A percentile compares a stretch with the other conserved stretches of the same genome.
These are phyloP conservation scores for Naumovozyma baii DNA, from an alignment of 805 yeast species.

Conservation along the genomic window DNA sequence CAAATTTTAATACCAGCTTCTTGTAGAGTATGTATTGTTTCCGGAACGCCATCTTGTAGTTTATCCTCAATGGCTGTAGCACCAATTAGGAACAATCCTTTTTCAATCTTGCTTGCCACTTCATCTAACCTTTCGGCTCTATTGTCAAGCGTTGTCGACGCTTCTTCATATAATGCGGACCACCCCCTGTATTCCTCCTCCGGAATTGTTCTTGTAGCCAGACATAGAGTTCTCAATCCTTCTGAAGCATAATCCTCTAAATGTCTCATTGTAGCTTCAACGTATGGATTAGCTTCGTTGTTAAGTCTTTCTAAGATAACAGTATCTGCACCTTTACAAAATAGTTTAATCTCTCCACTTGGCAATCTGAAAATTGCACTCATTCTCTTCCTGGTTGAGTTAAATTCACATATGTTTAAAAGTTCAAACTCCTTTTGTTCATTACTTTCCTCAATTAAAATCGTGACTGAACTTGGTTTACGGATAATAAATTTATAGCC, in stretches of 20 bases:
- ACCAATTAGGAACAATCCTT: constrained; percentile 69
- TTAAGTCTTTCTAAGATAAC: constrained; percentile 82
- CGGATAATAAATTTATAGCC: constrained; percentile 82
- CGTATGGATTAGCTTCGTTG: constrained; percentile 60
- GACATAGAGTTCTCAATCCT: constrained; percentile 88
- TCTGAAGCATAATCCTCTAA: constrained; percentile 94
- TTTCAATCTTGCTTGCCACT: constrained; percentile 84
- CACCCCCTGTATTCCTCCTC: constrained; percentile 70
- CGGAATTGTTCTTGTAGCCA: constrained; percentile 74
- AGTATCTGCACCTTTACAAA: constrained; percentile 96
- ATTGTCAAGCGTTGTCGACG: constrained; percentile 71
- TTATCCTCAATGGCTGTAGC: constrained; percentile 99
- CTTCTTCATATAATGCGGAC: constrained; percentile 58
- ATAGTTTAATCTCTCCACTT: constrained; percentile 79
- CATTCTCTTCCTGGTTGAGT: constrained; percentile 96
- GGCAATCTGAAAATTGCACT: constrained; percentile 90
- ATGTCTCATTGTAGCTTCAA: constrained; percentile 73
- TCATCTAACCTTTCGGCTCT: constrained; percentile 71
- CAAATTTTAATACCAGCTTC: constrained; percentile 95
- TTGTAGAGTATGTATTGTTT: constrained; percentile 87
- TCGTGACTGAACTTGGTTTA: constrained; percentile 70
- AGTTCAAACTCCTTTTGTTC: constrained; percentile 57
- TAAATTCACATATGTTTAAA: constrained; percentile 88
- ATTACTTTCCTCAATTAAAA: constrained; percentile 44
- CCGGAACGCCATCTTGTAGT: constrained; percentile 96